Percentiles rank a stretch among this genome's conserved stretches.
phyloP scores from a whole-genome alignment of 2,329 filamentous ascomycete genomes.

The Pyricularia sp. region DNA sequence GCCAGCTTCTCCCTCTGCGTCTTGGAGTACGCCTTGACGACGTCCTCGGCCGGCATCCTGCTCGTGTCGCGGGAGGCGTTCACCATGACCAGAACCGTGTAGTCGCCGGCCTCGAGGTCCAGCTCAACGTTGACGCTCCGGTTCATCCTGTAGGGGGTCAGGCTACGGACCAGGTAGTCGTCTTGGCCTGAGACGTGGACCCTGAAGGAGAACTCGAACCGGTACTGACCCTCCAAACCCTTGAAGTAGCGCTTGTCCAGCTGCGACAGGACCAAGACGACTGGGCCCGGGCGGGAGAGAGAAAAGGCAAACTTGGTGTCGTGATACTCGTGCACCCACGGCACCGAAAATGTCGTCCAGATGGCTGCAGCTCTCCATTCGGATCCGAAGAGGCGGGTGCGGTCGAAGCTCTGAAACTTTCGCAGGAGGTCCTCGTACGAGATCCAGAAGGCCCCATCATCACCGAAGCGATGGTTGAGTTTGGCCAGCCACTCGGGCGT shows the following conservation, averaged over 20 bases:
- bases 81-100: slow-evolving; percentile 47
- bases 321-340: slow-evolving; percentile 53
- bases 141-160: slow-evolving; percentile 48
- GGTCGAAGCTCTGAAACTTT: slow-evolving; percentile 53
- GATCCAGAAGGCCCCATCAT: slow-evolving; percentile 57
- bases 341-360: slow-evolving; percentile 53
- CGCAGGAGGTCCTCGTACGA: slow-evolving; percentile 52
- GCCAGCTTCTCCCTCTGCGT: slow-evolving; percentile 48
- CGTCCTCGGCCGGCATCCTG: slow-evolving; percentile 40
- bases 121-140: slow-evolving; percentile 48
- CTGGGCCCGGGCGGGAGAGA: slow-evolving; percentile 43
- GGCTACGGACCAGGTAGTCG: slow-evolving; percentile 50
- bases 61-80: slow-evolving; percentile 36
- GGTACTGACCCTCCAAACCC: slow-evolving; percentile 50
- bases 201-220: slow-evolving; percentile 29
- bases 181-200: slow-evolving; percentile 28
- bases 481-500: slow-evolving; percentile 47
- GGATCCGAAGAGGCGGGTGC: slow-evolving; percentile 51
- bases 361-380: slow-evolving; percentile 49
- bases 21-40: slow-evolving; percentile 42
- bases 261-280: slow-evolving; percentile 52
- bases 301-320: slow-evolving; percentile 50
- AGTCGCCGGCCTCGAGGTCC: slow-evolving; percentile 45
- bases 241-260: slow-evolving; percentile 54
- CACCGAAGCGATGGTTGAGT: slow-evolving; percentile 49